These are phyloP conservation scores for Trichoderma pleuroti DNA, from an alignment of 2,329 filamentous ascomycete genomes.

Conservation along the genomic window DNA sequence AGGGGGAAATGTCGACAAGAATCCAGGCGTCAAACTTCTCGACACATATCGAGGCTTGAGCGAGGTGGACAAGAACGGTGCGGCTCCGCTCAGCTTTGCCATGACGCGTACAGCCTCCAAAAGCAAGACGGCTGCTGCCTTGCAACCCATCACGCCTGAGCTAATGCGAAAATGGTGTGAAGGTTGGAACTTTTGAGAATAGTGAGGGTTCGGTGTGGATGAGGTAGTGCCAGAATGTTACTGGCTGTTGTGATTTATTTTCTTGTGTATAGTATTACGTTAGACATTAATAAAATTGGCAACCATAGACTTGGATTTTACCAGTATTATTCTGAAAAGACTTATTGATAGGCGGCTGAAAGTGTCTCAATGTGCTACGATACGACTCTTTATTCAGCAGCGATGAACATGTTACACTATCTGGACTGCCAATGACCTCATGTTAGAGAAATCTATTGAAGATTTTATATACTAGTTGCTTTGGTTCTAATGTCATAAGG, in stretches of 20 bases:
- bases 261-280: neutral
- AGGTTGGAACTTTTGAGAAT: neutral
- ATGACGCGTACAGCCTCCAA: neutral
- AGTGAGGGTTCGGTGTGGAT: neutral
- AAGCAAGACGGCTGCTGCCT: neutral
- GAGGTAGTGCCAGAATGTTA: neutral
- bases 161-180: neutral
- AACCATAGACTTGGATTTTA: neutral
- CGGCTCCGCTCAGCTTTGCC: neutral
- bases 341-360: no score
- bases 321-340: neutral
- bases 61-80: neutral
- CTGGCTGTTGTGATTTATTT: neutral
- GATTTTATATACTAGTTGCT: fast-evolving
- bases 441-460: neutral
- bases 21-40: neutral
- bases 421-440: fast-evolving
- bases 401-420: no score
- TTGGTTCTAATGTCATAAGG: no score
- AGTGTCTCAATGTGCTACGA: no score
- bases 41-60: neutral
- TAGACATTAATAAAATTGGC: neutral
- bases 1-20: neutral
- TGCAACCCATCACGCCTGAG: neutral
- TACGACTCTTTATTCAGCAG: no score